Percentiles rank a stretch among this genome's conserved stretches.
Conservation (phyloP, 192 early-diverging fungal species). For the Gonapodya sp. region DNA sequence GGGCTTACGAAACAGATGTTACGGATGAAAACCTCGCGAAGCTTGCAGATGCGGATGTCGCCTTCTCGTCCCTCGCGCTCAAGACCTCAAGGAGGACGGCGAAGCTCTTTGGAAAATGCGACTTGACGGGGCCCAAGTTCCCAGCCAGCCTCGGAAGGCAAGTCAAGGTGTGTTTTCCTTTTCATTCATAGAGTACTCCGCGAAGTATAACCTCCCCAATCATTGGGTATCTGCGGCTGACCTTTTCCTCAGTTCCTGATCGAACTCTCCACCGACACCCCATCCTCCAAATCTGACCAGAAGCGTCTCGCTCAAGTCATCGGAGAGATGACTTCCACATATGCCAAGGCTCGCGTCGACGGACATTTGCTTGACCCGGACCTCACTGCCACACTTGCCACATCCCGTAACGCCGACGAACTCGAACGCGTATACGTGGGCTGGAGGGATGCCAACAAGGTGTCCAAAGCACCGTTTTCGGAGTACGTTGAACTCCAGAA, state of each 20-base stretch:
- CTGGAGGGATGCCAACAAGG: constrained; percentile 21
- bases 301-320: constrained; percentile 13
- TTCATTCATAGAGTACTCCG: too few relatives aligned
- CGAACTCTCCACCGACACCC: not conserved
- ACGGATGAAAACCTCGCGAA: constrained; percentile 16
- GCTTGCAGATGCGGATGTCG: constrained; percentile 9
- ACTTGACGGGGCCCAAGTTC: not conserved
- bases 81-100: not conserved
- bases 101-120: not conserved
- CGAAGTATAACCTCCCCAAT: too few relatives aligned
- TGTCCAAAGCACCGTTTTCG: constrained; percentile 9
- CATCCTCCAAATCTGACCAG: constrained; percentile 10
- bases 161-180: not conserved
- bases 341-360: constrained; percentile 13
- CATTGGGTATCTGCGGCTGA: constrained; percentile 13
- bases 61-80: not conserved
- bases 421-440: constrained; percentile 19
- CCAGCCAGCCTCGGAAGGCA: not conserved
- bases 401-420: constrained; percentile 18
- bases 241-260: too few relatives aligned
- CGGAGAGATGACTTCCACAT: constrained; percentile 17
- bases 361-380: constrained; percentile 19
- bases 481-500: constrained; percentile 19
- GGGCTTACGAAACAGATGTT: constrained; percentile 21
- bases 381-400: constrained; percentile 19